Evolutionary conservation across 1,284 basidiomycete species (phyloP).

Genomic region (Erythrobasidium hasegawianum): DNA sequence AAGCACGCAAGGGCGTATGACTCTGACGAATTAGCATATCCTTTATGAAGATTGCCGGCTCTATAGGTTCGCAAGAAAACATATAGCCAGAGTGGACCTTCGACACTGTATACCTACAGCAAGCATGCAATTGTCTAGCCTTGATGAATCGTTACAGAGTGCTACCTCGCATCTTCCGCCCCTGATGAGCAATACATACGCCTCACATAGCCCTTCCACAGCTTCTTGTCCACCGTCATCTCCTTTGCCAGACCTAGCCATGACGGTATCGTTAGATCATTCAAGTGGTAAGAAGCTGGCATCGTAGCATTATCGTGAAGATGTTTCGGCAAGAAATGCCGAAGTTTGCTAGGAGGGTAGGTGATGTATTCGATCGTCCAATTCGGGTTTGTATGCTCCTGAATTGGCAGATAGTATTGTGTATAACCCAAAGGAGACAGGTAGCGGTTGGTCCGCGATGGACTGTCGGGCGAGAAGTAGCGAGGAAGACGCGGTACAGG

Average conservation of each 20-base stretch:
- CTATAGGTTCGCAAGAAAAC: too few relatives aligned
- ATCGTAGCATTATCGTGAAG: slow-evolving; percentile 17
- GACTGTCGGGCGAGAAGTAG: slow-evolving; percentile 62
- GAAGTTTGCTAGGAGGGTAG: slow-evolving; percentile 43
- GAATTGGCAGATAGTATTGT: slow-evolving; percentile 72
- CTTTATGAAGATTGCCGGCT: too few relatives aligned
- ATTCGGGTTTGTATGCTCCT: slow-evolving; percentile 53
- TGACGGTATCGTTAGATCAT: slow-evolving; percentile 70
- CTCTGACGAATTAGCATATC: too few relatives aligned
- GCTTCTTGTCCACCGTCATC: slow-evolving; percentile 59
- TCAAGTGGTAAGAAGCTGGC: slow-evolving; percentile 63
- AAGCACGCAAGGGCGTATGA: too few relatives aligned
- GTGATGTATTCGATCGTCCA: slow-evolving; percentile 79
- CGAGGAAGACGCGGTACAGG: slow-evolving; percentile 59
- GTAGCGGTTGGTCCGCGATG: slow-evolving; percentile 64
- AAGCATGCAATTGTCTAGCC: too few relatives aligned
- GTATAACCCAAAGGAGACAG: slow-evolving; percentile 75
- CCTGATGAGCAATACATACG: slow-evolving; percentile 61
- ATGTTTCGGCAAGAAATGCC: background rate
- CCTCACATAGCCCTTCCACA: slow-evolving; percentile 62
- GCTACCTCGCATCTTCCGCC: too few relatives aligned
- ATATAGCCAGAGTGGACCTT: too few relatives aligned
- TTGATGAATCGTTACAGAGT: too few relatives aligned
- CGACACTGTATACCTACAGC: too few relatives aligned
- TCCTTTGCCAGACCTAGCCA: slow-evolving; percentile 68